Conservation (phyloP, 257 asterid species). For the Przewalskia tangutica region DNA sequence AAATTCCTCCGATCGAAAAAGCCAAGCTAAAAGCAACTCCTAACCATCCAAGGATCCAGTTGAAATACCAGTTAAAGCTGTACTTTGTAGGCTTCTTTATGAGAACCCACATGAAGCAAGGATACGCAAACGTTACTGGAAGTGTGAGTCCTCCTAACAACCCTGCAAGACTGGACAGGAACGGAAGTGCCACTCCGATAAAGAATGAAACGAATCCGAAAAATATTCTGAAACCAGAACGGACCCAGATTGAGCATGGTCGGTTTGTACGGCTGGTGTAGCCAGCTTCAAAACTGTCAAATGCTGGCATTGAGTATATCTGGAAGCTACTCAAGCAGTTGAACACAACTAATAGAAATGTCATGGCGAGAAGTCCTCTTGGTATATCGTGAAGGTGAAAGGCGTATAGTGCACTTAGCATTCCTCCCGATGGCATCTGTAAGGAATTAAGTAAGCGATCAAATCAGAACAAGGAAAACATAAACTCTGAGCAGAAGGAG, state of each 20-base stretch:
- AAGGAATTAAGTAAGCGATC: not conserved
- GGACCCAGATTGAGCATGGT: conserved; percentile 95
- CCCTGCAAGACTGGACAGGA: conserved; percentile 92
- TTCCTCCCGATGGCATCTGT: conserved; percentile 97
- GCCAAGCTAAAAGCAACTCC: conserved; percentile 93
- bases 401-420: conserved; percentile 59
- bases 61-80: conserved; percentile 78
- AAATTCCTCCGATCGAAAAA: conserved; percentile 85
- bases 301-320: conserved; percentile 94
- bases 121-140: conserved; percentile 96
- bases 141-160: conserved; percentile 89
- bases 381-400: conserved; percentile 81
- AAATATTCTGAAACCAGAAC: conserved; percentile 87
- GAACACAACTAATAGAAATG: conserved; percentile 92
- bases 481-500: not conserved
- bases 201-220: conserved; percentile 72
- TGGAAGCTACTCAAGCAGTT: conserved; percentile 98
- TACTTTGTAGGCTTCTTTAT: conserved; percentile 68
- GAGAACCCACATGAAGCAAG: conserved; percentile 97
- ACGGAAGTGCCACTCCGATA: conserved; percentile 93
- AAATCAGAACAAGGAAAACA: not conserved
- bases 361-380: conserved; percentile 65
- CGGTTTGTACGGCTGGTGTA: conserved; percentile 82
- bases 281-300: conserved; percentile 93
- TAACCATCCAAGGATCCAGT: conserved; percentile 87